Conservation (phyloP, 2,329 filamentous ascomycete genomes). For the Microcyclospora tardicrescens region DNA sequence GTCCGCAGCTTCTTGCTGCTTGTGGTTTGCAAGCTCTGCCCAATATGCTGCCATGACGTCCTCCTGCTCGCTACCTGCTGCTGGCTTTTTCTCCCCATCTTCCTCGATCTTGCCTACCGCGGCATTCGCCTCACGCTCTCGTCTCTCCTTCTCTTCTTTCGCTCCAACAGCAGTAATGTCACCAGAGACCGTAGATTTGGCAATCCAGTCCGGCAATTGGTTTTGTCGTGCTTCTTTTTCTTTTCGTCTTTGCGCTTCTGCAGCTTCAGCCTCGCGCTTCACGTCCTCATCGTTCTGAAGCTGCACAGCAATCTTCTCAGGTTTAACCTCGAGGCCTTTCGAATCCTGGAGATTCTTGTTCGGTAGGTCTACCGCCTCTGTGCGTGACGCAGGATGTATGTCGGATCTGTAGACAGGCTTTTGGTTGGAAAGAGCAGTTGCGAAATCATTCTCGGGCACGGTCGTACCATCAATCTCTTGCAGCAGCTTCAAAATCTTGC, state of each 20-base stretch:
- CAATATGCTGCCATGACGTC: slow-evolving; percentile 56
- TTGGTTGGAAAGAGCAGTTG: slow-evolving; percentile 50
- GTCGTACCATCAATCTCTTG: slow-evolving; percentile 62
- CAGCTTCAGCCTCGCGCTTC: slow-evolving; percentile 19
- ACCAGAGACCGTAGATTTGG: slow-evolving; percentile 23
- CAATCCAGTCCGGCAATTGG: slow-evolving; percentile 24
- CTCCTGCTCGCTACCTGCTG: slow-evolving; percentile 24
- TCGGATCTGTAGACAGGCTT: slow-evolving; percentile 54
- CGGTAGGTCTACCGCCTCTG: slow-evolving; percentile 21
- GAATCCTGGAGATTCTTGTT: slow-evolving; percentile 20
- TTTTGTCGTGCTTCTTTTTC: slow-evolving; percentile 25
- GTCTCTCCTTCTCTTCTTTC: slow-evolving; percentile 27
- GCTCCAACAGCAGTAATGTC: slow-evolving; percentile 33
- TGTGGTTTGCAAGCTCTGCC: slow-evolving; percentile 49
- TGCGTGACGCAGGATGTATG: slow-evolving; percentile 46
- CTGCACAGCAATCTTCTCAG: slow-evolving; percentile 23
- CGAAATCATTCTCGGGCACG: slow-evolving; percentile 61
- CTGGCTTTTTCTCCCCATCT: slow-evolving; percentile 26
- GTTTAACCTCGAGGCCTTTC: slow-evolving; percentile 22
- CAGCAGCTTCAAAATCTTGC: slow-evolving; percentile 62
- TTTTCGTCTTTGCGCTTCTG: slow-evolving; percentile 16
- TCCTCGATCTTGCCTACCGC: slow-evolving; percentile 32
- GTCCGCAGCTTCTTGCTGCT: slow-evolving; percentile 31
- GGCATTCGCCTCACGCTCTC: slow-evolving; percentile 24
- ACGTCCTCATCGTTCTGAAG: slow-evolving; percentile 24